phyloP scores from a whole-genome alignment of 2,329 filamentous ascomycete species.

The Fusarium sp. region DNA sequence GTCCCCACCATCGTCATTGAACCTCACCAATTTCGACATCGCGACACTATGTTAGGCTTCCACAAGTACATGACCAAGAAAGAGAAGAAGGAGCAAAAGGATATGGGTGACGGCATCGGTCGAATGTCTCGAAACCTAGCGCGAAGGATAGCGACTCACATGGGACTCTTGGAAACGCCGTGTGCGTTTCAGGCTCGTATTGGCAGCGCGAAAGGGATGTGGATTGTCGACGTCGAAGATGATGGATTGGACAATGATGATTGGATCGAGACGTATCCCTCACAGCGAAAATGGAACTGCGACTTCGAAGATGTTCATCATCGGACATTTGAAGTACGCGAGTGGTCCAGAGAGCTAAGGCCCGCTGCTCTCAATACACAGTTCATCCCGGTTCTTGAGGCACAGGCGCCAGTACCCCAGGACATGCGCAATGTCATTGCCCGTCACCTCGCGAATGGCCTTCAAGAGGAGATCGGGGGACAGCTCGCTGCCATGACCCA shows the following conservation, averaged over 20 bases:
- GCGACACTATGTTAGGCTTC: slow-evolving; percentile 5
- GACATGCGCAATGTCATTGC: slow-evolving; percentile 60
- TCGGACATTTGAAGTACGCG: slow-evolving; percentile 72
- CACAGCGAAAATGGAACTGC: slow-evolving; percentile 74
- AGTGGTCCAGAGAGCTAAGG: slow-evolving; percentile 44
- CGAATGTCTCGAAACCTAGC: slow-evolving; percentile 70
- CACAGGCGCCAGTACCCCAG: slow-evolving; percentile 59
- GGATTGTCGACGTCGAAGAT: slow-evolving; percentile 68
- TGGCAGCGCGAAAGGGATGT: slow-evolving; percentile 79
- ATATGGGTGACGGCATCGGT: slow-evolving; percentile 75
- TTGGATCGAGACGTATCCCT: slow-evolving; percentile 74
- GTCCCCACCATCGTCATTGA: slow-evolving; percentile 57
- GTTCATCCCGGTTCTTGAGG: slow-evolving; percentile 73
- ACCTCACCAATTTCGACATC: slow-evolving; percentile 53
- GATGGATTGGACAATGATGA: slow-evolving; percentile 51
- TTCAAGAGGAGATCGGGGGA: slow-evolving; percentile 61
- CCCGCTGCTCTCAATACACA: slow-evolving; percentile 71
- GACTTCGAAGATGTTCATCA: slow-evolving; percentile 58
- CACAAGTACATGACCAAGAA: slow-evolving; percentile 70
- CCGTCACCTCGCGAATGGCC: slow-evolving; percentile 57
- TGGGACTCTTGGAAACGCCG: slow-evolving; percentile 65
- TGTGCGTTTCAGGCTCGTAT: slow-evolving; percentile 75
- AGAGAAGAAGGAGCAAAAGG: slow-evolving; percentile 39
- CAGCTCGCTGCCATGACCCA: slow-evolving; percentile 61
- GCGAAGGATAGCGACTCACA: slow-evolving; percentile 56